A percentile compares a stretch with the other conserved stretches of the same genome.
These are phyloP conservation scores for Plantago elongata DNA, from an alignment of 257 asterid species.

Conservation along the genomic window DNA sequence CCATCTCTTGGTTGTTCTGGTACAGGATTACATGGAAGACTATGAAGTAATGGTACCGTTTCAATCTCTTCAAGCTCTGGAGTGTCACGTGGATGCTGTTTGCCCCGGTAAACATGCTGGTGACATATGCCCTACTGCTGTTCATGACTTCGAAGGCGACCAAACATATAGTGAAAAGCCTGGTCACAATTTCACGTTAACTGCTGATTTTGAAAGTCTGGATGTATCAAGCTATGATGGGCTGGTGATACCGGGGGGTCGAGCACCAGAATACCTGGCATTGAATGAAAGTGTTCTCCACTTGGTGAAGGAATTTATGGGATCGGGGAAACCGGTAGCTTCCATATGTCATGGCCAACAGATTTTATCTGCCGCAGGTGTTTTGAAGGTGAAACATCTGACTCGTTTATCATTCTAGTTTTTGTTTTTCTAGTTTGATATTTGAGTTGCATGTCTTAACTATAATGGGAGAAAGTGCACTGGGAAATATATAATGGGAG, in stretches of 20 bases:
- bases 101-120: slow-evolving; percentile 78
- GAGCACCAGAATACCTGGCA: slow-evolving; percentile 96
- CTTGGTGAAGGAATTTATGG: slow-evolving; percentile 72
- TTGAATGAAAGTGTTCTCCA: slow-evolving; percentile 55
- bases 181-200: slow-evolving; percentile 80
- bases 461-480: too few relatives aligned
- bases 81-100: slow-evolving; percentile 80
- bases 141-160: slow-evolving; percentile 98
- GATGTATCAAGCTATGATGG: slow-evolving; percentile 75
- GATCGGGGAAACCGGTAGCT: slow-evolving; percentile 80
- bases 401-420: background rate
- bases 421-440: background rate
- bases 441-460: too few relatives aligned
- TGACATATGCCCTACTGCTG: slow-evolving; percentile 75
- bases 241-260: slow-evolving; percentile 92
- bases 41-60: slow-evolving; percentile 89
- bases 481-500: too few relatives aligned
- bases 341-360: slow-evolving; percentile 98
- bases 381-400: slow-evolving; percentile 56
- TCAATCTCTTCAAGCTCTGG: slow-evolving; percentile 88
- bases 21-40: slow-evolving; percentile 97
- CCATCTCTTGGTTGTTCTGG: background rate
- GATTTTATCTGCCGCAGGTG: slow-evolving; percentile 93
- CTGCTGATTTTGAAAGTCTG: slow-evolving; percentile 51
- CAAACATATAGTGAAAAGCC: slow-evolving; percentile 97